Base-by-base conservation (phyloP, 2,329 filamentous ascomycete species). In the Meredithiella fracta region DNA sequence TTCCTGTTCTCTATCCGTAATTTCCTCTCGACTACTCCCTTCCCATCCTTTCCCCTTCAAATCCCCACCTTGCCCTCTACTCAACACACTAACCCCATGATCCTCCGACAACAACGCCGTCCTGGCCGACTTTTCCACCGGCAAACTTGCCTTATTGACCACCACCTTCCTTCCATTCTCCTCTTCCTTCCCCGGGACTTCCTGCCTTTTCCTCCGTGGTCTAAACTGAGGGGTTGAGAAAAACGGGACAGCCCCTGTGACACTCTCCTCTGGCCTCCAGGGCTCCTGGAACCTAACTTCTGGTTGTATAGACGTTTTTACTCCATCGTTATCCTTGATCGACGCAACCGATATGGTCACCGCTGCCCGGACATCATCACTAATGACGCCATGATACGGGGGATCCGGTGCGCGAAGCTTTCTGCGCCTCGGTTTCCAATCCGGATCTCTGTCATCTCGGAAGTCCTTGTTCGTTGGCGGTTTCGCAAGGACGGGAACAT, bases 401-500 rank as follows among this genome's bases (percentile, higher is more conserved):
- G 22, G 17, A 37, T 55, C 55, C 17, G 37, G 31, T 9, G 37
- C 47, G 40, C 53, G 47, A 20, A 55, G 5, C 42, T 52, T 60
- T 47, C 54, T 58, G 22, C 57, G 56, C 17, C 59, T 47, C 7
- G 62, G 60, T 34, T 61, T 60, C 31, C 67, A 70, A 52, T 71
- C 69, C 8, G 71, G 68, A 34, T 70, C 68, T 50, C 66, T 62
- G 51, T 67, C 68, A 59, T 74, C 71, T 44, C 70, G 64, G 60
- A 69, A 70, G 47, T 68, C 62, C 52, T 71, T 69, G 29, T 69
- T 70, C 25, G 65, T 63, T 31, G 70, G 71, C 40, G 73, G 70
- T 25, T 67, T 64, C 4, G 76, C 75, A 63, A 77, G 74, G 3
- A 82, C 72, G 0, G 81, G 84, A 25, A 86, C 80, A 15, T 77